These are phyloP conservation scores for Fusarium sp. DNA, from an alignment of 2,329 filamentous ascomycete genomes.

Conservation along the genomic window DNA sequence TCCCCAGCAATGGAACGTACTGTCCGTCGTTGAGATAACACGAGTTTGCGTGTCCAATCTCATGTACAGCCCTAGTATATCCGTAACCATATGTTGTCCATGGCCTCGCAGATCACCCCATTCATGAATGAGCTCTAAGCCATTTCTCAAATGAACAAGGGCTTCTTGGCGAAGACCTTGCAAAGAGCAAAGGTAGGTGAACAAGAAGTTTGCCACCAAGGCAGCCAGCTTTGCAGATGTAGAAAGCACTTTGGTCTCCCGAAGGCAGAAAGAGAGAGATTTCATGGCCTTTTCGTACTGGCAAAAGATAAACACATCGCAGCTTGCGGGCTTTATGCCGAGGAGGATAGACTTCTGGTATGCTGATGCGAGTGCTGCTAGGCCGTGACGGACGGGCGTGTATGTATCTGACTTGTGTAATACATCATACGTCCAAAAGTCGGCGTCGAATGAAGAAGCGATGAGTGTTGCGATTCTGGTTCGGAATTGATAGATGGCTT, in stretches of 20 bases:
- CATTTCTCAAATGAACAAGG: background rate
- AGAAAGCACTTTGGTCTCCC: background rate
- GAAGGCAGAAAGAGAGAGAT: background rate
- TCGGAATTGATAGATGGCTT: constrained; percentile 4
- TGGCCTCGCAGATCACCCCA: background rate
- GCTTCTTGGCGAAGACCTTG: background rate
- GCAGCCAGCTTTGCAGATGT: background rate
- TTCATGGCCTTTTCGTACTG: background rate
- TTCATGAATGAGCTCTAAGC: background rate
- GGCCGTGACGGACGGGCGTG: background rate
- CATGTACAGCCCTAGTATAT: background rate
- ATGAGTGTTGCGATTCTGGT: background rate
- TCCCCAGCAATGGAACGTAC: accelerated
- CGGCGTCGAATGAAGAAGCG: background rate
- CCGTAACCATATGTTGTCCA: accelerated
- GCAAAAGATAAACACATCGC: background rate
- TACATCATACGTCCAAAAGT: background rate
- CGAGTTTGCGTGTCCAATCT: background rate
- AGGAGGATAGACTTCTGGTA: background rate
- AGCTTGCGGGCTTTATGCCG: background rate
- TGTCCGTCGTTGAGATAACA: background rate
- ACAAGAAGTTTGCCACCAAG: background rate
- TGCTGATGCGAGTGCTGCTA: background rate
- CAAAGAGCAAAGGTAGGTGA: background rate
- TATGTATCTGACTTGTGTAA: background rate